phyloP scores from a whole-genome alignment of 2,329 filamentous ascomycete species.

The Fusarium sp. region DNA sequence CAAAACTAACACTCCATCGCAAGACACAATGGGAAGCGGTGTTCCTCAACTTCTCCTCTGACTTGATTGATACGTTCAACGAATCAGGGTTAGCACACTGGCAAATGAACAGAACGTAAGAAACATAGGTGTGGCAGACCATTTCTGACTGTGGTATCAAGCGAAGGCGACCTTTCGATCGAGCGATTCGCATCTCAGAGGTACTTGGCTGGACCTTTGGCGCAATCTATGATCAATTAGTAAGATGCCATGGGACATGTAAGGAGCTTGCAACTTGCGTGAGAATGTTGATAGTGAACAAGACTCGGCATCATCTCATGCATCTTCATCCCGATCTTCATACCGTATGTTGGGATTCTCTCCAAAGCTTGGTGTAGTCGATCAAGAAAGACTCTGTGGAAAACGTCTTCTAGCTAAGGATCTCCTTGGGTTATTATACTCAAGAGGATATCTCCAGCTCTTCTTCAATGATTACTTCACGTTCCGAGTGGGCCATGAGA shows the following conservation, averaged over 20 bases:
- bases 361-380: background rate
- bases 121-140: background rate
- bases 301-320: background rate
- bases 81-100: background rate
- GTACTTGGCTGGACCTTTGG: background rate
- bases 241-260: background rate
- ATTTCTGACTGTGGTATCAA: background rate
- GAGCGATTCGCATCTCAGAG: too few relatives aligned
- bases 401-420: background rate
- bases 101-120: background rate
- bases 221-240: background rate
- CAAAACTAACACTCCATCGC: background rate
- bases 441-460: background rate
- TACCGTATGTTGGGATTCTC: too few relatives aligned
- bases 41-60: background rate
- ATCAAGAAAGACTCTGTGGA: background rate
- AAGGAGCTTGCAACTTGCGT: background rate
- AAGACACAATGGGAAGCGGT: background rate
- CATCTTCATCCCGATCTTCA: background rate
- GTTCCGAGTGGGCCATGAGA: background rate
- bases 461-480: background rate
- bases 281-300: background rate
- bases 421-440: background rate
- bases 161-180: accelerated
- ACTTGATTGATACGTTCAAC: background rate